Conservation (phyloP, 345 rosid species). For the Hibiscus trionum region DNA sequence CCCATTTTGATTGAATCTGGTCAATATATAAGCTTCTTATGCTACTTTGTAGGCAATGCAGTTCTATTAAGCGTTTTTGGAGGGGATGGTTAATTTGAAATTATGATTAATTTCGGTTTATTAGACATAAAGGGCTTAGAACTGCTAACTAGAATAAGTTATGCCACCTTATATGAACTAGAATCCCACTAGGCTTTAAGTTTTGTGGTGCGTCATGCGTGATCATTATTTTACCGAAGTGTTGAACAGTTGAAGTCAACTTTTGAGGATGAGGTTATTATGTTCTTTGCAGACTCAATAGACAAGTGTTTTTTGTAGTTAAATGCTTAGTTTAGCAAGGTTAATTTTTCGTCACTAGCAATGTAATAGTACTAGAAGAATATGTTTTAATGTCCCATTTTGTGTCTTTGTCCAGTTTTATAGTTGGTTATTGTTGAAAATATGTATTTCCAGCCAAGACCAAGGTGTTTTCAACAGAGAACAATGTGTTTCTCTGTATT, state of each 20-base stretch:
- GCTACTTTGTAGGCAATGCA: slow-evolving; percentile 3
- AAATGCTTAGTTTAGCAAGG: background rate
- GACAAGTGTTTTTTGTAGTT: background rate
- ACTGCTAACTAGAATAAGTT: background rate
- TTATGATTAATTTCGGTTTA: background rate
- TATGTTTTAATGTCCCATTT: background rate
- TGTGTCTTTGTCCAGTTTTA: background rate
- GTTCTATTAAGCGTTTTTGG: background rate
- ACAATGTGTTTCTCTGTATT: too few species aligned
- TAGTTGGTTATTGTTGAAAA: background rate
- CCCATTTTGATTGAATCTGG: background rate
- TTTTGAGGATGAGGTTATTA: background rate
- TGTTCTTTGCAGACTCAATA: background rate
- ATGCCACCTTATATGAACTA: background rate
- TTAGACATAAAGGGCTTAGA: background rate
- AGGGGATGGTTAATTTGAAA: background rate
- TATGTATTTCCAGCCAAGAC: too few species aligned
- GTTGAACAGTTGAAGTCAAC: background rate
- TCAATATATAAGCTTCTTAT: background rate
- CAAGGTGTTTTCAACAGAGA: too few species aligned
- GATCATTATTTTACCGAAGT: background rate
- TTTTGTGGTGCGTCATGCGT: background rate
- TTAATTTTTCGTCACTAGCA: background rate
- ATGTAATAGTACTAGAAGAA: background rate
- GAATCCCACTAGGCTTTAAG: background rate